These are phyloP conservation scores for Eucalyptus marginata DNA, from an alignment of 345 rosid genomes.

Conservation along the genomic window DNA sequence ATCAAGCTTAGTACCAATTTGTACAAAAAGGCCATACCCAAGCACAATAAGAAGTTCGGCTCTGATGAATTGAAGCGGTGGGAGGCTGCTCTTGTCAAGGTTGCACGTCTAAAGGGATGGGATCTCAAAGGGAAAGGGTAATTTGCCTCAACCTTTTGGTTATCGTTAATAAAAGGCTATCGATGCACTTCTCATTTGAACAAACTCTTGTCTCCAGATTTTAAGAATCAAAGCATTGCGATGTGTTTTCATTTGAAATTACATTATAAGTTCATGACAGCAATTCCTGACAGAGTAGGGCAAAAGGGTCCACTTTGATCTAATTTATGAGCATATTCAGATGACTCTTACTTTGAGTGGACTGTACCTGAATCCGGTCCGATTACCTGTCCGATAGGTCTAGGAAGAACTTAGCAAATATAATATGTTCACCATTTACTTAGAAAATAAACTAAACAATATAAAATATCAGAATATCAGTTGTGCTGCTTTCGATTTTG, in stretches of 20 bases:
- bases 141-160: not conserved
- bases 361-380: not conserved
- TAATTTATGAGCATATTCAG: not conserved
- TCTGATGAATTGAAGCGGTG: not conserved
- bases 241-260: not conserved
- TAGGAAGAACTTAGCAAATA: not conserved
- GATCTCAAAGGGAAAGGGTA: not conserved
- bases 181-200: not conserved
- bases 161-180: not conserved
- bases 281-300: not conserved
- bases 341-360: not conserved
- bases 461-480: not conserved
- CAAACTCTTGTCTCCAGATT: not conserved
- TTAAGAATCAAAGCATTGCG: not conserved
- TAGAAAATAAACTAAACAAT: not conserved
- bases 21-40: not conserved
- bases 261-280: not conserved
- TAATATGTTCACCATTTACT: not conserved
- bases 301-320: not conserved
- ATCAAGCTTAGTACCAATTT: not conserved
- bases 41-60: not conserved
- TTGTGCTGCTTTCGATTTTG: not conserved
- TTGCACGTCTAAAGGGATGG: not conserved
- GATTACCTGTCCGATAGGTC: not conserved
- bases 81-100: not conserved